phyloP scores from a whole-genome alignment of 106 monocot species.

The Dendrobium huoshanense region DNA sequence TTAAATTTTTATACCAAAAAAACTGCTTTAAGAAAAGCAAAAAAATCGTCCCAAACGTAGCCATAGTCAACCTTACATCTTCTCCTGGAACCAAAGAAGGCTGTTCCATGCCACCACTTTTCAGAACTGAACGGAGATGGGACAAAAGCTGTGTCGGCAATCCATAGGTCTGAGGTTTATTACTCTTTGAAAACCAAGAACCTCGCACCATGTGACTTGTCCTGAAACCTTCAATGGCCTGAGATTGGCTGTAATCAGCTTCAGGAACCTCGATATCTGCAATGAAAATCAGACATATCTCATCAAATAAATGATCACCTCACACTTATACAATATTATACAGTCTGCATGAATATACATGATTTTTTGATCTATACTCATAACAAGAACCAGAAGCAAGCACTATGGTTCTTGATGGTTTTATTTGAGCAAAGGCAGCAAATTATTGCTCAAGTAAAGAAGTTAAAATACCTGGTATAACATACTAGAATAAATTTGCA shows the following conservation, averaged over 20 bases:
- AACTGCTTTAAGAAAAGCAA: no score
- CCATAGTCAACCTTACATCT: slow-evolving; percentile 25
- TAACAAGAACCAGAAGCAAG: no score
- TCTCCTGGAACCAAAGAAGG: slow-evolving; percentile 15
- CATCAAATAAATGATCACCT: neutral
- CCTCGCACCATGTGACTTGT: slow-evolving; percentile 82
- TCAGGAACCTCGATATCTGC: slow-evolving; percentile 35
- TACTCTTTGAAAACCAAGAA: slow-evolving; percentile 68
- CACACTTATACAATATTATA: neutral
- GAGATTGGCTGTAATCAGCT: slow-evolving; percentile 12
- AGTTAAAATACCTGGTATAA: neutral
- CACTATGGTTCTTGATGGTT: no score
- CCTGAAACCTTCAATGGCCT: slow-evolving; percentile 15
- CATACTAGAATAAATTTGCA: neutral
- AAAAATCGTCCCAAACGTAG: no score
- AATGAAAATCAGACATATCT: slow-evolving; percentile 27
- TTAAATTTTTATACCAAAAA: no score
- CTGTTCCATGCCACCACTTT: slow-evolving; percentile 14
- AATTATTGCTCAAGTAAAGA: no score
- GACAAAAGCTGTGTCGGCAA: slow-evolving; percentile 48
- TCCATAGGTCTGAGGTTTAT: slow-evolving; percentile 37
- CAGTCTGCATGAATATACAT: neutral
- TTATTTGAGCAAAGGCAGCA: no score
- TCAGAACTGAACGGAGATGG: slow-evolving; percentile 48
- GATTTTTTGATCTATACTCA: no score